Percentiles rank a stretch among this genome's conserved stretches.
phyloP scores from a whole-genome alignment of 352 stramenopile species.

The Phytopythium boreale region DNA sequence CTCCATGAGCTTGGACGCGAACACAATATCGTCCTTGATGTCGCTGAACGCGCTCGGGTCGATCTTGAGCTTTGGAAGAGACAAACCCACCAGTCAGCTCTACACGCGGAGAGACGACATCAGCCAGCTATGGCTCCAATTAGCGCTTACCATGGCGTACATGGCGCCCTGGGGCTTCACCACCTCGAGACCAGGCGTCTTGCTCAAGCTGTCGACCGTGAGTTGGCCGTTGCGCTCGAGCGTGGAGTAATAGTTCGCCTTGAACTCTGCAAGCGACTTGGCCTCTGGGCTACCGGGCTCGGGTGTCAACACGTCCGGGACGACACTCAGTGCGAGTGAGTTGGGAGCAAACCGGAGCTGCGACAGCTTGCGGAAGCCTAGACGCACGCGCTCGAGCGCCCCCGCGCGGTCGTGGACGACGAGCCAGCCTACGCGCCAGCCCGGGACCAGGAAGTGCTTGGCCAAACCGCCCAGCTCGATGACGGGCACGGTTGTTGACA shows the following conservation, averaged over 20 bases:
- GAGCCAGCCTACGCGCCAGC: constrained; percentile 95
- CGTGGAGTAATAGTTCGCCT: constrained; percentile 74
- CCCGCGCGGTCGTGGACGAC: constrained; percentile 91
- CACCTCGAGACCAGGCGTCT: constrained; percentile 85
- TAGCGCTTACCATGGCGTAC: constrained; percentile 89
- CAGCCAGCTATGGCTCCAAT: background rate
- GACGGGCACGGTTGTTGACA: constrained; percentile 84
- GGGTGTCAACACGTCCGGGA: constrained; percentile 82
- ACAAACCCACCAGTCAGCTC: background rate
- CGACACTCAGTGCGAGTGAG: constrained; percentile 77
- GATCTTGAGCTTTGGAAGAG: constrained; percentile 74
- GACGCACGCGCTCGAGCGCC: constrained; percentile 75
- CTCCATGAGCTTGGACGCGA: constrained; percentile 90
- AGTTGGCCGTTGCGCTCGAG: constrained; percentile 87
- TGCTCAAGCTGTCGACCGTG: constrained; percentile 63
- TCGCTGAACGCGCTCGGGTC: constrained; percentile 68
- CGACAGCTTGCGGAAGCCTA: constrained; percentile 88
- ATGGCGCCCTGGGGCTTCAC: constrained; percentile 92
- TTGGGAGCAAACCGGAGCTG: constrained; percentile 92
- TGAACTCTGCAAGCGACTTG: constrained; percentile 71
- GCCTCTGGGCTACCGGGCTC: constrained; percentile 53
- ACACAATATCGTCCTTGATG: constrained; percentile 91
- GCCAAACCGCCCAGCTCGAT: constrained; percentile 85
- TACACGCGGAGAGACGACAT: background rate
- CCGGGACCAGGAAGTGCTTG: constrained; percentile 95